phyloP scores from a whole-genome alignment of 805 yeast genomes.

The Schwanniomyces pseudopolymorphus region DNA sequence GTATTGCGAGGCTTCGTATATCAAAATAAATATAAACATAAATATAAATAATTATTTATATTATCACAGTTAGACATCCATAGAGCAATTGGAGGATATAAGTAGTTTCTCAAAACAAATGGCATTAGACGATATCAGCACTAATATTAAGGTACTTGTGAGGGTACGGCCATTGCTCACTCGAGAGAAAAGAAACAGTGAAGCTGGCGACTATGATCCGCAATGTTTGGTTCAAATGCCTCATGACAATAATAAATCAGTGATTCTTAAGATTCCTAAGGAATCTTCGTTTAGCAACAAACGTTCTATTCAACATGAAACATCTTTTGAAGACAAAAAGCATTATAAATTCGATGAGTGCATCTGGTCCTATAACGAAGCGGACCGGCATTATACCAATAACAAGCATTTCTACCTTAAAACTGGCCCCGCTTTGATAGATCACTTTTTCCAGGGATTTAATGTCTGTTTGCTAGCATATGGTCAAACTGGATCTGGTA shows the following conservation, averaged over 20 bases:
- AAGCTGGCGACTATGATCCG: slow-evolving; percentile 5
- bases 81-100: background rate
- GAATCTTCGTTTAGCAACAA: slow-evolving; percentile 16
- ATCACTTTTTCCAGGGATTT: slow-evolving; percentile 44
- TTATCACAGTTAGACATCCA: background rate
- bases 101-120: background rate
- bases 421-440: slow-evolving; percentile 59
- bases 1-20: background rate
- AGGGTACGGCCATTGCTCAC: slow-evolving; percentile 49
- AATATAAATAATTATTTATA: background rate
- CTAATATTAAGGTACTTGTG: slow-evolving; percentile 48
- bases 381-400: slow-evolving; percentile 35
- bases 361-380: slow-evolving; percentile 43
- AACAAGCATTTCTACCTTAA: slow-evolving; percentile 53
- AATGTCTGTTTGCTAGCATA: slow-evolving; percentile 44
- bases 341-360: slow-evolving; percentile 52
- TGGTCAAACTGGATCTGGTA: slow-evolving; percentile 45
- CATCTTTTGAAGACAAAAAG: slow-evolving; percentile 7
- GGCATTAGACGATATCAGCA: slow-evolving; percentile 8
- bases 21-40: background rate
- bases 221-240: slow-evolving; percentile 33
- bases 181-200: slow-evolving; percentile 21
- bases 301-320: slow-evolving; percentile 2
- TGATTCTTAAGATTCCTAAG: slow-evolving; percentile 20
- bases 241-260: slow-evolving; percentile 15